These are phyloP conservation scores for Saturnispora kantuleensis DNA, from an alignment of 805 yeast genomes.

Conservation along the genomic window DNA sequence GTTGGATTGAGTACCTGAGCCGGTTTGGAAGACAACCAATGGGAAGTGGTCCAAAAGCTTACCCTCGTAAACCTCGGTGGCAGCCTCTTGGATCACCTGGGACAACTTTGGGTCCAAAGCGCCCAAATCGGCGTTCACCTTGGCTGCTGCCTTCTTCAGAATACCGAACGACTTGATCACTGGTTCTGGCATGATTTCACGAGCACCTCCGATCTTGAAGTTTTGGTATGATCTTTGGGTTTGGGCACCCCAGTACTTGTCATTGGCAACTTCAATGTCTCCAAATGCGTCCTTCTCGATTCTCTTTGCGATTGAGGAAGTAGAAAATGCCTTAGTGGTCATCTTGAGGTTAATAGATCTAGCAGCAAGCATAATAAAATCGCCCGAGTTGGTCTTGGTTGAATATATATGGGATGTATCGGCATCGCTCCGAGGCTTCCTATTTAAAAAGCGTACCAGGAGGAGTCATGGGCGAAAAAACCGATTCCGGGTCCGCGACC, in stretches of 20 bases:
- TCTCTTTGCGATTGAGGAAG: conserved; percentile 34
- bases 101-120: conserved; percentile 76
- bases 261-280: conserved; percentile 71
- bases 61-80: conserved; percentile 90
- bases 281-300: conserved; percentile 95
- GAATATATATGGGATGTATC: no score
- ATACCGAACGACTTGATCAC: conserved; percentile 87
- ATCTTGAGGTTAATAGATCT: conserved; percentile 14
- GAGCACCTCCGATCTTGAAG: conserved; percentile 90
- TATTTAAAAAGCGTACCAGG: background rate
- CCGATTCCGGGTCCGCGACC: no score
- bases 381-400: no score
- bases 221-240: conserved; percentile 88
- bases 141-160: conserved; percentile 89
- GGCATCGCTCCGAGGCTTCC: no score
- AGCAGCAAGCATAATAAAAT: conserved; percentile 18
- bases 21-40: conserved; percentile 96
- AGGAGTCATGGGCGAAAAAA: no score
- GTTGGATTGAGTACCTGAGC: conserved; percentile 97
- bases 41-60: conserved; percentile 93
- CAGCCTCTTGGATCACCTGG: conserved; percentile 82
- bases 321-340: conserved; percentile 23
- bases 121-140: conserved; percentile 77
- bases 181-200: conserved; percentile 88
- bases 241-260: conserved; percentile 97